Evolutionary conservation across 2,329 filamentous ascomycete genomes (phyloP).

Genomic region (Pezizomycotina sp.): DNA sequence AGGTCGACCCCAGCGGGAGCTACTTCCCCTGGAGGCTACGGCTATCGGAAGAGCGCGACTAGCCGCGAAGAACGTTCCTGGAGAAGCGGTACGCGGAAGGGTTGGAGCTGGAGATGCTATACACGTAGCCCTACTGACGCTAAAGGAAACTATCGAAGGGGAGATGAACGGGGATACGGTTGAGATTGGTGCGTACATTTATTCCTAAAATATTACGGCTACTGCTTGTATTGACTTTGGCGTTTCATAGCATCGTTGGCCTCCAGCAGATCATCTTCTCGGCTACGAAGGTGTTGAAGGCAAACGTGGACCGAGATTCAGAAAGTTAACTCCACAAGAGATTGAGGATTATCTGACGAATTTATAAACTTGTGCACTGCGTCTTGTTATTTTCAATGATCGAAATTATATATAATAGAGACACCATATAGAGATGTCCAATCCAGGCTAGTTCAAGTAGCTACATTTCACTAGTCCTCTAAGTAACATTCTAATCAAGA

Average conservation of each 20-base stretch:
- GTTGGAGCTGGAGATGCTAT: slow-evolving; percentile 94
- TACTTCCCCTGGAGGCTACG: slow-evolving; percentile 98
- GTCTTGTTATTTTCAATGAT: too few relatives aligned
- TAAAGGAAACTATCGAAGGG: slow-evolving; percentile 98
- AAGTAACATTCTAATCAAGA: too few relatives aligned
- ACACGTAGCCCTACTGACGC: slow-evolving; percentile 87
- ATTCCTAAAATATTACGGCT: slow-evolving; percentile 20
- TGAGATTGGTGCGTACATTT: slow-evolving; percentile 60
- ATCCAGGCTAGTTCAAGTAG: too few relatives aligned
- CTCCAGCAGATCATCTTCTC: slow-evolving; percentile 80
- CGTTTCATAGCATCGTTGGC: slow-evolving; percentile 65
- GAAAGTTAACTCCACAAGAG: slow-evolving; percentile 90
- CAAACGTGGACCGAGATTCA: slow-evolving; percentile 69
- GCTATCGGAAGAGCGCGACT: slow-evolving; percentile 95
- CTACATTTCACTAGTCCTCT: too few relatives aligned
- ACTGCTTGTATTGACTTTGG: slow-evolving; percentile 14
- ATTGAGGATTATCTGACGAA: slow-evolving; percentile 99
- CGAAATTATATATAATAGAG: too few relatives aligned
- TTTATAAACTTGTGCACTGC: slow-evolving; percentile 45
- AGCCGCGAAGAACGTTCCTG: slow-evolving; percentile 96
- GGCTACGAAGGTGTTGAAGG: slow-evolving; percentile 81
- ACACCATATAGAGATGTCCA: too few relatives aligned
- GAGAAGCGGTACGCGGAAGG: slow-evolving; percentile 98
- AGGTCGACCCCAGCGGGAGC: slow-evolving; percentile 95
- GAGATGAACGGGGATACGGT: slow-evolving; percentile 99